Conservation (phyloP, 148 eudicot species). For the Hydrangea macrophylla region DNA sequence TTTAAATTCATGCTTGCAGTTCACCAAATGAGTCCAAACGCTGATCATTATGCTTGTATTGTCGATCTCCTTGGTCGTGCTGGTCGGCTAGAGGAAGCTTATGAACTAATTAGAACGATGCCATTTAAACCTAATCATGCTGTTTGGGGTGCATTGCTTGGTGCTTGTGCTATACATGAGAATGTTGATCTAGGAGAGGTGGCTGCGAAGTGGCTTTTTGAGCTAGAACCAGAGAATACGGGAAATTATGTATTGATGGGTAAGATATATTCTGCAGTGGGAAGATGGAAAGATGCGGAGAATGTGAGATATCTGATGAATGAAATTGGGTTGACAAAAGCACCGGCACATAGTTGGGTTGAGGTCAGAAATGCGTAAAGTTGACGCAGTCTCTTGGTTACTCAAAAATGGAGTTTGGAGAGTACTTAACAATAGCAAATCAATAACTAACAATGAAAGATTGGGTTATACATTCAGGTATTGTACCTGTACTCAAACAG, state of each 20-base stretch:
- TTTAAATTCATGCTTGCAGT: conserved; percentile 32
- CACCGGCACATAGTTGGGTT: conserved; percentile 42
- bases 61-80: conserved; percentile 59
- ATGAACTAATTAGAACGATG: conserved; percentile 35
- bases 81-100: conserved; percentile 42
- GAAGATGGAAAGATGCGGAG: conserved; percentile 50
- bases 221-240: conserved; percentile 36
- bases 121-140: conserved; percentile 34
- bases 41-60: conserved; percentile 47
- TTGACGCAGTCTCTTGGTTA: not conserved
- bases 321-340: conserved; percentile 26
- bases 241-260: conserved; percentile 47
- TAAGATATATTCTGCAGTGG: conserved; percentile 46
- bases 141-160: no score
- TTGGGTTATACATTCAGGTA: no score
- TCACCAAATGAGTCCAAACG: conserved; percentile 11
- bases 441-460: no score
- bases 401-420: no score
- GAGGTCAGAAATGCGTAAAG: conserved; percentile 9
- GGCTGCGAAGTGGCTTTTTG: conserved; percentile 38
- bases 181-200: conserved; percentile 46
- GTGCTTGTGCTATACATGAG: conserved; percentile 37
- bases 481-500: no score
- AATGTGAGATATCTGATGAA: conserved; percentile 29
- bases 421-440: no score